Evolutionary conservation across 768 basidiomycete genomes (phyloP), one percentile per base, ranked within the genome.

Genomic region (Lanmaoa pseudosensibilis): DNA sequence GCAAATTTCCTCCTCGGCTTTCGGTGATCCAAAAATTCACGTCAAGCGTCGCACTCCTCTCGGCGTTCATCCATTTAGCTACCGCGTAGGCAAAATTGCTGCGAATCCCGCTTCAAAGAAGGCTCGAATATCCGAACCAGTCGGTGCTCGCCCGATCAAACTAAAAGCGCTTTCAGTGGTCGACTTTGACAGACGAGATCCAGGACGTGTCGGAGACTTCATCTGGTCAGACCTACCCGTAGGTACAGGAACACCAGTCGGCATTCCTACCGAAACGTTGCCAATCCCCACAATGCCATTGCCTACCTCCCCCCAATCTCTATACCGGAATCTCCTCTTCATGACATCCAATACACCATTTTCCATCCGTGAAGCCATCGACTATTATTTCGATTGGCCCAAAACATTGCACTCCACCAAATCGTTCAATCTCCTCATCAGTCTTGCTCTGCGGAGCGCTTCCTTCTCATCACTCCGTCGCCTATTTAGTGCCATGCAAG

Each of bases 371-470:
- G 47, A 46, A 1, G 52, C 54, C 21, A 50, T 69, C 57, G 44
- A 64, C 34, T 72, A 72, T 48, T 58, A 72, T 44, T 74, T 67
- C 33, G 46, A 57, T 8, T 69, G 62, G 49, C 72, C 67, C 39
- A 61, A 36, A 10, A 25, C 61, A 12, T 52, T 74, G 18, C 76
- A 73, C 52, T 75, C 77, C 21, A 73, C 76, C 46, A 64, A 56
- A 9, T 77, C 80, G 1, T 82, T 71, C 68, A 81, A 81, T 60
- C 57, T 77, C 21, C 73, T 82, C 62, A 71, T 81, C 41, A 52
- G 62, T 30, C 66, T 84, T 34, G 80, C 83, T 3, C 70, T 90
- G 54, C 81, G 80, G 25, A 75, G 77, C 55, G 74, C 77, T 4
- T 74, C 77, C 41, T 82, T 79, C 56, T 78, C 80, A 4, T 76